Evolutionary conservation across 2,329 filamentous ascomycete genomes (phyloP), one percentile per base, ranked within the genome.

Genomic region (Penicillium sp.): DNA sequence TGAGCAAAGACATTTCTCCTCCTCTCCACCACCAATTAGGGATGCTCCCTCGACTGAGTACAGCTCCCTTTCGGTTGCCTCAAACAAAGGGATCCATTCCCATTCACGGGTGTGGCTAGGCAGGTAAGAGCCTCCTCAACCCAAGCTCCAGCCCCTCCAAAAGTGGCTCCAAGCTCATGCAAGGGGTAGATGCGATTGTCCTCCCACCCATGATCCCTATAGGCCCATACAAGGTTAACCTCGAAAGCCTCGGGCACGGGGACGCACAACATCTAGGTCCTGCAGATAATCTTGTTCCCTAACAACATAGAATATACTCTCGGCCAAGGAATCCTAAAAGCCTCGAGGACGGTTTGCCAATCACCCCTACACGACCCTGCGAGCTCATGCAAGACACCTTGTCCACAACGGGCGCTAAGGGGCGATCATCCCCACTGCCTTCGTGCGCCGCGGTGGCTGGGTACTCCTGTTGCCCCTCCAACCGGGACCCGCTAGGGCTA

Each of bases 341-440:
- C 19, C 21, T 22, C 13, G 27, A 49, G 21, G 6, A 6, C 14
- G 24, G 39, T 6, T 13, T 19, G 16, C n/a, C 19, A 22, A 3
- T 42, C 6, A 13, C 13, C 13, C 31, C n/a, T 29, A 22, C 6
- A 19, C 14, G 39, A 42, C 6, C 19, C 19, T 53, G 37, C 22
- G 31, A 37, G 19, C 22, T 33, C 13, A 63, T 64, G 63, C 63
- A 65, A 65, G 62, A 65, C 63, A 65, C 59, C 52, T 50, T 58
- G 22, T 50, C 51, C 56, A 52, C 57, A 59, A 46, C 61, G 57
- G 59, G 55, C 54, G 42, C 54, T 58, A 55, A 33, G 53, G 49
- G 57, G 55, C 43, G 62, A 60, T 62, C 58, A 31, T 58, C 54
- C 45, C 48, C 49, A 35, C 52, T 52, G 33, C 24, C 10, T 51